Evolutionary conservation across 257 asterid species (phyloP).

Genomic region (Nemophila menziesii): DNA sequence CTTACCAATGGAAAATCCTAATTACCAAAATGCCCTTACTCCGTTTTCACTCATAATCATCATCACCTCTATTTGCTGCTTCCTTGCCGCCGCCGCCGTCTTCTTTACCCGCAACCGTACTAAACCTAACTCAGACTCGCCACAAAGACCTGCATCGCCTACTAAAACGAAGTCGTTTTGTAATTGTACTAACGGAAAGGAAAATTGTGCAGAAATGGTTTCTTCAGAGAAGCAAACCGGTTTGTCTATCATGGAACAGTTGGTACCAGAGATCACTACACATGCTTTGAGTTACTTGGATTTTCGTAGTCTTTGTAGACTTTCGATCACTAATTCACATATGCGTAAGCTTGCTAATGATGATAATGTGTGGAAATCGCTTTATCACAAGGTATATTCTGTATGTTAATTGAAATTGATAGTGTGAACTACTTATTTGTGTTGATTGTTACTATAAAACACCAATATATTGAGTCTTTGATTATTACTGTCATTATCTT

Average conservation of each 20-base stretch:
- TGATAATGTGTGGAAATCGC: slow-evolving; percentile 94
- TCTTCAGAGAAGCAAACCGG: slow-evolving; percentile 65
- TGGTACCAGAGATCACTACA: slow-evolving; percentile 97
- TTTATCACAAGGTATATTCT: slow-evolving; percentile 64
- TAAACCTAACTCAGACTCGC: neutral
- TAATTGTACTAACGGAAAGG: slow-evolving; percentile 18
- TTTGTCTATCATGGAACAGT: slow-evolving; percentile 96
- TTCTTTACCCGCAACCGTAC: slow-evolving; percentile 25
- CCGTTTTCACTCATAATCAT: slow-evolving; percentile 19
- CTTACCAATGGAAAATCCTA: slow-evolving; percentile 54
- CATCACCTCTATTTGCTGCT: slow-evolving; percentile 34
- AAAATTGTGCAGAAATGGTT: slow-evolving; percentile 16
- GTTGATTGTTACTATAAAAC: too few species aligned
- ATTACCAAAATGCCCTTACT: slow-evolving; percentile 26
- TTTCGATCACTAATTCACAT: slow-evolving; percentile 91
- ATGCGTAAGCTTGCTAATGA: slow-evolving; percentile 97
- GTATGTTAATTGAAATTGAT: too few species aligned
- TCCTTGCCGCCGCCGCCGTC: slow-evolving; percentile 25
- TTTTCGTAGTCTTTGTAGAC: slow-evolving; percentile 84
- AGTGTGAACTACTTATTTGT: too few species aligned
- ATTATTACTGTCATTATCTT: too few species aligned
- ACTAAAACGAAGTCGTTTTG: neutral
- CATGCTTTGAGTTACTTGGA: slow-evolving; percentile 95
- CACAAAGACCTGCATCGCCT: too few species aligned
- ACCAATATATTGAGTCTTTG: too few species aligned